A percentile compares a stretch with the other conserved stretches of the same genome.
phyloP scores from a whole-genome alignment of 2,329 filamentous ascomycete species.

The Talaromyces sp. region DNA sequence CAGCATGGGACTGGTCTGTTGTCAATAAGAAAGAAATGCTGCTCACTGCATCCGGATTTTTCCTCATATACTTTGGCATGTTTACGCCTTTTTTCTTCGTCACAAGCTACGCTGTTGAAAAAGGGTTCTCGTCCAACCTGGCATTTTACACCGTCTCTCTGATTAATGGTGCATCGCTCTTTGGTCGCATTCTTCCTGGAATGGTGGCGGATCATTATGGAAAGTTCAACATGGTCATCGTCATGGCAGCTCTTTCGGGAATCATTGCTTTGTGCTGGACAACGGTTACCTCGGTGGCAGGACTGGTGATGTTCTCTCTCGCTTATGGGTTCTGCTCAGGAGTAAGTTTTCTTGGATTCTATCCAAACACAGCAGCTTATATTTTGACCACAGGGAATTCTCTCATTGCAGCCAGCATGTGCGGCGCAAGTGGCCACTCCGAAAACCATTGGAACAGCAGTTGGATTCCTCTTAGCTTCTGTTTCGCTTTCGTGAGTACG shows the following conservation, averaged over 20 bases:
- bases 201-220: constrained; percentile 32
- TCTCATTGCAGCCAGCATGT: constrained; percentile 45
- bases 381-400: constrained; percentile 32
- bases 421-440: constrained; percentile 38
- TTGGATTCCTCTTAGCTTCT: constrained; percentile 40
- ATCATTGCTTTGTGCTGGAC: constrained; percentile 44
- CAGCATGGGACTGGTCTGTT: constrained; percentile 16
- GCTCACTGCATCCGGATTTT: constrained; percentile 27
- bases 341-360: constrained; percentile 19
- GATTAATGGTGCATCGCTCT: constrained; percentile 34
- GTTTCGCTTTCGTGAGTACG: constrained; percentile 39
- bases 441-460: constrained; percentile 36
- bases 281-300: constrained; percentile 36
- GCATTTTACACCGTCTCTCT: constrained; percentile 36
- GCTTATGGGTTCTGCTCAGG: constrained; percentile 46
- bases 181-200: constrained; percentile 32
- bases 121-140: constrained; percentile 24
- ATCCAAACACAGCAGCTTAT: neutral
- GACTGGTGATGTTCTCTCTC: constrained; percentile 40
- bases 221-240: constrained; percentile 26
- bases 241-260: constrained; percentile 27
- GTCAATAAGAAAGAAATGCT: constrained; percentile 21
- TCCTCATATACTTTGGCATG: constrained; percentile 34
- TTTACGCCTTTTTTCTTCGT: constrained; percentile 37
- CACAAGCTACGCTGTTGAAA: constrained; percentile 23